phyloP scores from a whole-genome alignment of 148 eudicot genomes.

The Cornus florida region DNA sequence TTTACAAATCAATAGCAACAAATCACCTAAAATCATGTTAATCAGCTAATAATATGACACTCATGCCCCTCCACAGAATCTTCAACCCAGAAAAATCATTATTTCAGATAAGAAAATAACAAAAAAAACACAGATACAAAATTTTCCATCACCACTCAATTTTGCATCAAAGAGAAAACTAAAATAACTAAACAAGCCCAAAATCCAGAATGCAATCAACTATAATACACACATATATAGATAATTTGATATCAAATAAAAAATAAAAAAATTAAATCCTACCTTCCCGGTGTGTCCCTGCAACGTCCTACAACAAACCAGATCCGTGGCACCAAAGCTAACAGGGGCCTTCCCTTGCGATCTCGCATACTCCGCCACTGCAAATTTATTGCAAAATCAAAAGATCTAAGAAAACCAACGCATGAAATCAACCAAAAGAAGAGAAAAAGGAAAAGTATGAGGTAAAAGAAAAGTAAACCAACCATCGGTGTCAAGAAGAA shows the following conservation, averaged over 20 bases:
- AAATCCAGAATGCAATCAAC: neutral
- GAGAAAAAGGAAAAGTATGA: neutral
- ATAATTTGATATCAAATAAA: neutral
- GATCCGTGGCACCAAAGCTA: constrained; percentile 82
- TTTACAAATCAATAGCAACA: too few relatives aligned
- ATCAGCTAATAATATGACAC: neutral
- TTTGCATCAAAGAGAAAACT: neutral
- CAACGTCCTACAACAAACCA: constrained; percentile 93
- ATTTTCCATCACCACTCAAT: neutral
- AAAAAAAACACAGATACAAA: neutral
- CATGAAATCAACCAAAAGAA: neutral
- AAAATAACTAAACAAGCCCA: neutral
- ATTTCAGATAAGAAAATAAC: neutral
- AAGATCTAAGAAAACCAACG: constrained; percentile 13
- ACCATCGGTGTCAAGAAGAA: constrained; percentile 85
- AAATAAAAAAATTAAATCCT: neutral
- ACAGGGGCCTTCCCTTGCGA: constrained; percentile 84
- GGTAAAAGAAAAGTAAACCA: constrained; percentile 9
- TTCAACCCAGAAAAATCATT: neutral
- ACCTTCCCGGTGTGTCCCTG: constrained; percentile 99
- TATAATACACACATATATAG: neutral
- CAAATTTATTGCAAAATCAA: neutral
- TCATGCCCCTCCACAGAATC: neutral
- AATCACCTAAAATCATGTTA: neutral
- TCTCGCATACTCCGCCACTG: constrained; percentile 77